Evolutionary conservation across 352 stramenopile species (phyloP).

Genomic region (Lagenidium giganteum): DNA sequence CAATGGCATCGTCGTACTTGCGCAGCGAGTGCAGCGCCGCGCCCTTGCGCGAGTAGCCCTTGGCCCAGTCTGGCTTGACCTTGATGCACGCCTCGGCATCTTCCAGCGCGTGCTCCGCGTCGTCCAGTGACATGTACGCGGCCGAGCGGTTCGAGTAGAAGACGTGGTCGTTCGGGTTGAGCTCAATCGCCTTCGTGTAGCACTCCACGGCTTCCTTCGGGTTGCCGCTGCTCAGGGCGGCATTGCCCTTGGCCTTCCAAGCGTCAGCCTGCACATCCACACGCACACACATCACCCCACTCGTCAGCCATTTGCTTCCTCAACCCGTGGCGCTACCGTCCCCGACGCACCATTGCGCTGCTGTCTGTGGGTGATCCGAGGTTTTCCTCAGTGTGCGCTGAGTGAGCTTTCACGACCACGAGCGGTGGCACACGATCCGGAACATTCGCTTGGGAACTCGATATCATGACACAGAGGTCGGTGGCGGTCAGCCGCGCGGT

Average conservation of each 20-base stretch:
- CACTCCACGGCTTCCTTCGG: conserved; percentile 93
- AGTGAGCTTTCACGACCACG: too few species aligned
- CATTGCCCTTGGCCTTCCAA: conserved; percentile 96
- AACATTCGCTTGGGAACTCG: too few species aligned
- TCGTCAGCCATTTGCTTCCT: too few species aligned
- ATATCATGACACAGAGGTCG: too few species aligned
- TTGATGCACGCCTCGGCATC: conserved; percentile 96
- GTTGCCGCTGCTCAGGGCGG: conserved; percentile 91
- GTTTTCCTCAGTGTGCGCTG: too few species aligned
- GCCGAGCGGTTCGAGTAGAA: conserved; percentile 99
- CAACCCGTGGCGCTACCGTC: too few species aligned
- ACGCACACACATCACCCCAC: not conserved
- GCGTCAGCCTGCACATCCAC: conserved; percentile 25
- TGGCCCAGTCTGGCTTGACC: conserved; percentile 94
- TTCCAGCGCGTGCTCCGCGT: conserved; percentile 91
- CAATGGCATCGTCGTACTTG: conserved; percentile 80
- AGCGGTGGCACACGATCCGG: too few species aligned
- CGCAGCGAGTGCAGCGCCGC: conserved; percentile 94
- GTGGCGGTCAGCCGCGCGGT: too few species aligned
- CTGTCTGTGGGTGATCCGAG: too few species aligned
- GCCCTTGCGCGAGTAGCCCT: conserved; percentile 97
- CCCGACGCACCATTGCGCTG: too few species aligned
- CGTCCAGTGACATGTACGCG: conserved; percentile 94
- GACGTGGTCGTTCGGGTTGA: conserved; percentile 95
- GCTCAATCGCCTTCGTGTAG: conserved; percentile 96